Conservation (phyloP, 2,329 filamentous ascomycete species). For the Curvularia spicifera region DNA sequence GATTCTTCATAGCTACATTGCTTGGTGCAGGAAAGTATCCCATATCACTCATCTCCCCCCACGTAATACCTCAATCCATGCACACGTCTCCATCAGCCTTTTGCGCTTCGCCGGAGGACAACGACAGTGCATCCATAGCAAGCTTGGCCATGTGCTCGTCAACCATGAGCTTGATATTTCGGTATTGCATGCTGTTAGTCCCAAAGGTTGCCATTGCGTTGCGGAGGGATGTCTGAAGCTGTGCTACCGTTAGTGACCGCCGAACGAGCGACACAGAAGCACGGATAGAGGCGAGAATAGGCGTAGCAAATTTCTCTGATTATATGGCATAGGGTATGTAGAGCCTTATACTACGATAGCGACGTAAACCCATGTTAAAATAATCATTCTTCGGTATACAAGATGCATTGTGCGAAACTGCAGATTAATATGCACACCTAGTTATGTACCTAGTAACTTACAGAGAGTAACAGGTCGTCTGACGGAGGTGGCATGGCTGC, state of each 20-base stretch:
- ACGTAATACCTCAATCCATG: not conserved
- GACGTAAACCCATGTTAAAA: no score
- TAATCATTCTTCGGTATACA: not conserved
- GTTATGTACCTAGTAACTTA: conserved; percentile 17
- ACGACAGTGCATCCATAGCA: conserved; percentile 28
- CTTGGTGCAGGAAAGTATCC: no score
- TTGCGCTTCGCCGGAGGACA: conserved; percentile 11
- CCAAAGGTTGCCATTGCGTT: conserved; percentile 46
- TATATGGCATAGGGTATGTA: not conserved
- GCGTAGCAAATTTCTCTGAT: not conserved
- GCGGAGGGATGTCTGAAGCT: conserved; percentile 47
- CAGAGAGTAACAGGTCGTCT: conserved; percentile 39
- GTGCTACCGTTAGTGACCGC: conserved; percentile 1
- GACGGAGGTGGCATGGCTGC: conserved; percentile 29
- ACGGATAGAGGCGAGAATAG: not conserved
- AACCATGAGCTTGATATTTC: conserved; percentile 38
- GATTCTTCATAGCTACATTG: no score
- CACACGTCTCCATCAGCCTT: conserved; percentile 6
- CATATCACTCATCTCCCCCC: no score
- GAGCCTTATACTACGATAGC: no score
- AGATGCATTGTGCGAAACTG: not conserved
- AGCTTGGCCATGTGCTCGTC: conserved; percentile 41
- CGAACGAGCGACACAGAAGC: not conserved
- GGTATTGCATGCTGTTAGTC: conserved; percentile 38
- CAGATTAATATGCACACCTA: not conserved